Evolutionary conservation across 2,329 filamentous ascomycete genomes (phyloP).

Genomic region (Penicillium corylophilum): DNA sequence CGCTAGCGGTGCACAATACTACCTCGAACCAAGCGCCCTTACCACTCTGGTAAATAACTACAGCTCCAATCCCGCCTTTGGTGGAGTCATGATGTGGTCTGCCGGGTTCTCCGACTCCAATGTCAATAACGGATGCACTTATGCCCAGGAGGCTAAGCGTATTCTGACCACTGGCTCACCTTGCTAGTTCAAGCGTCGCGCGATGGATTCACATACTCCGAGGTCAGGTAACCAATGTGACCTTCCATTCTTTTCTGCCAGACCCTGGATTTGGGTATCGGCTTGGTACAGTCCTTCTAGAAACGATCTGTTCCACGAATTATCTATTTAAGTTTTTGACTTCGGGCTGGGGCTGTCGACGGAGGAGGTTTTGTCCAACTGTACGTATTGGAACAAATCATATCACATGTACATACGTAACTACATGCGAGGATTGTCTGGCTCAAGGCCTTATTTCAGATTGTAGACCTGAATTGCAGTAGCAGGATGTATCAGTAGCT

Average conservation of each 20-base stretch:
- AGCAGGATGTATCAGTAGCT: neutral
- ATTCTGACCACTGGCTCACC: constrained; percentile 36
- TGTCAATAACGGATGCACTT: constrained; percentile 41
- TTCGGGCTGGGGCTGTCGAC: neutral
- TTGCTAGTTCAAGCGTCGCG: constrained; percentile 17
- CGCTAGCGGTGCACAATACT: constrained; percentile 17
- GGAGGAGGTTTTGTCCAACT: neutral
- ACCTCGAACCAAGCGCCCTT: constrained; percentile 14
- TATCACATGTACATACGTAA: neutral
- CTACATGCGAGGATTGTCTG: neutral
- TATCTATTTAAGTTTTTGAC: neutral
- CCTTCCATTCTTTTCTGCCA: neutral
- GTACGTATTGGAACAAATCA: neutral
- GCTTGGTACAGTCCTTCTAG: neutral
- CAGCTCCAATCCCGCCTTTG: constrained; percentile 13
- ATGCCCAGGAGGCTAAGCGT: constrained; percentile 41
- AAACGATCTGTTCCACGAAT: neutral
- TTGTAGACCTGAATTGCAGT: neutral
- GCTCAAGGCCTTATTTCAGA: neutral
- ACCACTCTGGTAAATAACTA: constrained; percentile 13
- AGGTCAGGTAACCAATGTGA: neutral
- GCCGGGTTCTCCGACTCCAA: constrained; percentile 43
- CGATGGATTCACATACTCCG: neutral
- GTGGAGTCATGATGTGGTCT: constrained; percentile 40
- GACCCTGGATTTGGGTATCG: neutral